Evolutionary conservation across 306 rosid species (phyloP).

Genomic region (Cucurbita moschata): DNA sequence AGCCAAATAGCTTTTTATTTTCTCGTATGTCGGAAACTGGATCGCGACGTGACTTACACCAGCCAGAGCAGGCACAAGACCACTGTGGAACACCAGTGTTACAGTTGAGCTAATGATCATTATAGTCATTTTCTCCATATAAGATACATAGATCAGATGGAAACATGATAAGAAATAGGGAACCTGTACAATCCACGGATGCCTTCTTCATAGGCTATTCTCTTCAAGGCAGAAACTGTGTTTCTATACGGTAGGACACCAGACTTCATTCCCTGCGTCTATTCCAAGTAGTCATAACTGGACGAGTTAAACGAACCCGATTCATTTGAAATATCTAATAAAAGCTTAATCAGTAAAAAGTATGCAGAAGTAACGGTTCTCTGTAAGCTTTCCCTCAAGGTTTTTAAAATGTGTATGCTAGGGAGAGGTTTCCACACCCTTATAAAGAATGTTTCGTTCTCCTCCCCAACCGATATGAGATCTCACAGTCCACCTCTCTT

Average conservation of each 20-base stretch:
- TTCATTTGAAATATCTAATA: background rate
- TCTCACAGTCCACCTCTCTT: too few species aligned
- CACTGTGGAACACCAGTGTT: conserved; percentile 29
- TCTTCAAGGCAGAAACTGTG: conserved; percentile 64
- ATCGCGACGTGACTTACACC: conserved; percentile 88
- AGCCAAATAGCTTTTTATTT: conserved; percentile 54
- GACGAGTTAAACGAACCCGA: background rate
- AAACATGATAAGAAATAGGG: conserved; percentile 10
- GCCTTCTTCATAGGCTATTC: conserved; percentile 89
- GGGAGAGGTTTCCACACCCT: too few species aligned
- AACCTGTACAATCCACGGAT: conserved; percentile 83
- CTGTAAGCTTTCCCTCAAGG: too few species aligned
- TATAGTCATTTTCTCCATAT: background rate
- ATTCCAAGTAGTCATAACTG: background rate
- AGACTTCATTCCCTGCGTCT: conserved; percentile 76
- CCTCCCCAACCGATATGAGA: too few species aligned
- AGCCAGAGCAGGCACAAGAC: conserved; percentile 83
- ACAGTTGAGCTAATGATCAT: conserved; percentile 3
- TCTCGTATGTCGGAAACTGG: conserved; percentile 75
- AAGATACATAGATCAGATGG: background rate
- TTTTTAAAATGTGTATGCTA: too few species aligned
- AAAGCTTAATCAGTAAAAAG: background rate
- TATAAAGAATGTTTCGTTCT: too few species aligned
- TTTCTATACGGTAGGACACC: conserved; percentile 60
- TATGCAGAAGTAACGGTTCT: background rate